Evolutionary conservation across 1,139 yeast species (phyloP).

Genomic region (Yamadazyma mexicana): DNA sequence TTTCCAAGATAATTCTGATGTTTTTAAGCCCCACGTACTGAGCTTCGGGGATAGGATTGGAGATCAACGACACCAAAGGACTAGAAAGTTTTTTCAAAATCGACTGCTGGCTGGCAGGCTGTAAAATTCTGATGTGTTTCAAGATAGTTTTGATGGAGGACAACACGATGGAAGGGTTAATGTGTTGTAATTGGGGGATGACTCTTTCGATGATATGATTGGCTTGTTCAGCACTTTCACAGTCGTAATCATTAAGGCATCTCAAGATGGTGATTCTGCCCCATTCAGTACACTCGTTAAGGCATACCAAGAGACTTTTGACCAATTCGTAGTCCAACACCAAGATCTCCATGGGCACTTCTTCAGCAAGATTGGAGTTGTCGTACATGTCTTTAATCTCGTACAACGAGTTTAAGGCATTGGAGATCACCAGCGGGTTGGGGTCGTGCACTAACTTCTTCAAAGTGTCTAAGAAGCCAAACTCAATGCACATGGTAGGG

Average conservation of each 20-base stretch:
- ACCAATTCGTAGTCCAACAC: conserved; percentile 47
- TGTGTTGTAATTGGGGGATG: conserved; percentile 95
- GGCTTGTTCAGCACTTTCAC: conserved; percentile 62
- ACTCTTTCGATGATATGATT: conserved; percentile 87
- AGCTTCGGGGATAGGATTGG: conserved; percentile 86
- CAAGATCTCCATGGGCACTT: conserved; percentile 32
- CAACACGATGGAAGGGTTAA: conserved; percentile 92
- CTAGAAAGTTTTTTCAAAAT: conserved; percentile 79
- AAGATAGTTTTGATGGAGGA: conserved; percentile 82
- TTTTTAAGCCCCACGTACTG: conserved; percentile 94
- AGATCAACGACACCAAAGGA: conserved; percentile 85
- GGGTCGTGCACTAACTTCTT: conserved; percentile 76
- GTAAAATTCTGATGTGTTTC: conserved; percentile 61
- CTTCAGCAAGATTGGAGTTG: conserved; percentile 41
- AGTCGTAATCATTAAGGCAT: conserved; percentile 72
- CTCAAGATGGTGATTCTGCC: conserved; percentile 89
- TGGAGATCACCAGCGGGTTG: conserved; percentile 97
- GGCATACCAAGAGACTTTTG: conserved; percentile 70
- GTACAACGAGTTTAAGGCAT: conserved; percentile 81
- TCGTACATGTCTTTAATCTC: conserved; percentile 69
- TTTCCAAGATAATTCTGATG: conserved; percentile 85
- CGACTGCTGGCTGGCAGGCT: conserved; percentile 31
- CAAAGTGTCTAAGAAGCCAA: conserved; percentile 77
- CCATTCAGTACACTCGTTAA: conserved; percentile 99
- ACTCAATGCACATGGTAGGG: conserved; percentile 77